phyloP scores from a whole-genome alignment of 1,139 yeast species.

The Scheffersomyces stambukii region DNA sequence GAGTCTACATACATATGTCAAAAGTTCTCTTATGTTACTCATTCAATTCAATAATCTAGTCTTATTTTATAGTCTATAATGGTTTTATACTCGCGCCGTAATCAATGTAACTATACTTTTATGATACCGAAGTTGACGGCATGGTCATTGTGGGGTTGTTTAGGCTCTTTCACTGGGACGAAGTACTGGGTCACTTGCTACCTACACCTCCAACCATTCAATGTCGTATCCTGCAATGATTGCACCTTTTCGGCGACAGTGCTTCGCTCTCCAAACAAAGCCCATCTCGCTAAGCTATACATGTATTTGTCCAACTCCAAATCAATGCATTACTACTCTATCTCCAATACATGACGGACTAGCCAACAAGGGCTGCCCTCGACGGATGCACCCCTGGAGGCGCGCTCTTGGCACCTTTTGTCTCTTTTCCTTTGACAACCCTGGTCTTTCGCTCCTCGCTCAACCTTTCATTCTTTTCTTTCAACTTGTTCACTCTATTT shows the following conservation, averaged over 20 bases:
- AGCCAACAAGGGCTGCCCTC: conserved; percentile 42
- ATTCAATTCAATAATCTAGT: conserved; percentile 2
- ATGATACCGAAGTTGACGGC: no score
- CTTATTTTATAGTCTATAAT: background rate
- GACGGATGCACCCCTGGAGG: conserved; percentile 55
- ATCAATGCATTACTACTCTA: no score
- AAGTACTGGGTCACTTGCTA: background rate
- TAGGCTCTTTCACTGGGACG: no score
- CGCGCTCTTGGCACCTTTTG: conserved; percentile 23
- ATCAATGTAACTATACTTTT: no score
- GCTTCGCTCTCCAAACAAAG: background rate
- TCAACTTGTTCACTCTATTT: conserved; percentile 64
- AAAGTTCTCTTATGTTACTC: no score
- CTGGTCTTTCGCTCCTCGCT: conserved; percentile 58
- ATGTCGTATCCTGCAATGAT: background rate
- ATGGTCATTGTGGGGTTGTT: no score
- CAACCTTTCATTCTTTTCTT: conserved; percentile 72
- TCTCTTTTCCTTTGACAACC: conserved; percentile 22
- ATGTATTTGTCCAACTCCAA: background rate
- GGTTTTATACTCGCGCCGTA: background rate
- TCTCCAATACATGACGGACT: no score
- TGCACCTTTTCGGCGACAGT: background rate
- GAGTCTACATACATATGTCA: no score
- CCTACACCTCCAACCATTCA: background rate
- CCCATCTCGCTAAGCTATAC: background rate